Conservation (phyloP, 2,329 filamentous ascomycete genomes). For the Aspergillus melleus region DNA sequence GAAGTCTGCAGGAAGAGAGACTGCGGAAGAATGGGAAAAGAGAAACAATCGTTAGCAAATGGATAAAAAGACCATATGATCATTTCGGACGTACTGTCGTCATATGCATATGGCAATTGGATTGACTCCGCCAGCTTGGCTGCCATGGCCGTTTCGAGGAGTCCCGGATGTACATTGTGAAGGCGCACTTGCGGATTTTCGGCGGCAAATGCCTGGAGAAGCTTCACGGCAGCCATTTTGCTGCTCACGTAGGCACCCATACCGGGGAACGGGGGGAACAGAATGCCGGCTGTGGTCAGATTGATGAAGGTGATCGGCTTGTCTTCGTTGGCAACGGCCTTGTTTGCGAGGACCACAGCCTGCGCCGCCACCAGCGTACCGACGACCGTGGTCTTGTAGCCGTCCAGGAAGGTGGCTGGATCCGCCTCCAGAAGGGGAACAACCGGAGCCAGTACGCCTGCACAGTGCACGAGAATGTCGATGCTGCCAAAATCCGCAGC, state of each 20-base stretch:
- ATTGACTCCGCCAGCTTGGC: slow-evolving; percentile 13
- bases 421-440: slow-evolving; percentile 10
- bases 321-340: slow-evolving; percentile 5
- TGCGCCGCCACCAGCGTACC: slow-evolving; percentile 10
- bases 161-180: slow-evolving; percentile 18
- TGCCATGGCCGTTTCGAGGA: slow-evolving; percentile 20
- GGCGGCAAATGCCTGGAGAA: slow-evolving; percentile 11
- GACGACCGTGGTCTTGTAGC: slow-evolving; percentile 7
- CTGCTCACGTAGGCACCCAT: slow-evolving; percentile 15
- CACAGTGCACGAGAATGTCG: slow-evolving; percentile 13
- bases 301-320: slow-evolving; percentile 8
- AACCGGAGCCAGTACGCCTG: slow-evolving; percentile 11
- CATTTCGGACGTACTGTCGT: slow-evolving; percentile 8
- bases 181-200: slow-evolving; percentile 17
- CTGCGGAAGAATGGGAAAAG: slow-evolving; percentile 8
- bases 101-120: slow-evolving; percentile 11
- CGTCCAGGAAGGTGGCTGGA: slow-evolving; percentile 10
- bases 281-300: slow-evolving; percentile 10
- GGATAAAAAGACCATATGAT: not conserved
- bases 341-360: slow-evolving; percentile 9
- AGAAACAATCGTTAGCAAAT: not conserved
- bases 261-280: slow-evolving; percentile 12
- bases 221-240: slow-evolving; percentile 16
- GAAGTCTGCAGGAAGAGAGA: slow-evolving; percentile 27
- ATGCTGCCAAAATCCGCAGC: slow-evolving; percentile 12